Evolutionary conservation across 2,329 filamentous ascomycete species (phyloP).

Genomic region (Nectriaceae sp.): DNA sequence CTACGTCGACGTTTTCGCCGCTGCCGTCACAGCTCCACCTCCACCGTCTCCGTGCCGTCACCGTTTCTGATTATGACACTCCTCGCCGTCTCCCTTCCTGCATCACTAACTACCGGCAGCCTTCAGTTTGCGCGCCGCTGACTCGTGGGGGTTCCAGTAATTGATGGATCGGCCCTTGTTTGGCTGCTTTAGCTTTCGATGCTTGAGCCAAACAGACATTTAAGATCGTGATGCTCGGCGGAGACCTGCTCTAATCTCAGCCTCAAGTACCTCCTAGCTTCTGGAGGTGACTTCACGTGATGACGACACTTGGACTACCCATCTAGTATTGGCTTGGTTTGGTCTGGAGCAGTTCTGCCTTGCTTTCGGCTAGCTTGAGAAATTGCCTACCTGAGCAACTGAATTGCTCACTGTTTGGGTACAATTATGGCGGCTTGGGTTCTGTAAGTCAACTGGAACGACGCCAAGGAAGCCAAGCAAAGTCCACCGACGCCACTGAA

Average conservation of each 20-base stretch:
- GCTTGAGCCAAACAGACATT: constrained; percentile 18
- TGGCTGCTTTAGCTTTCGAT: constrained; percentile 1
- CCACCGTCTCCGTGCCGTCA: not conserved
- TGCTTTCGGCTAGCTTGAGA: no score
- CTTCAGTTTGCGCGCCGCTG: not conserved
- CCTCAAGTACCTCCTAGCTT: constrained; percentile 6
- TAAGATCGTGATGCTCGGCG: constrained; percentile 10
- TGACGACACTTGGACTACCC: constrained; percentile 15
- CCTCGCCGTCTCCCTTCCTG: not conserved
- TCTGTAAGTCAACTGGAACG: not conserved
- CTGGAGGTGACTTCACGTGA: constrained; percentile 19
- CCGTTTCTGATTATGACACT: not conserved
- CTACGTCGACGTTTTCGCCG: constrained; percentile 4
- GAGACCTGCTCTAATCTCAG: constrained; percentile 14
- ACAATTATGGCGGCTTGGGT: no score
- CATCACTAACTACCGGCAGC: not conserved
- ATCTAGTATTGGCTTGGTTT: not conserved
- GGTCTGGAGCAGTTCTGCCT: not conserved
- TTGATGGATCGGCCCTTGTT: not conserved
- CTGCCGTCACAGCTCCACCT: constrained; percentile 4
- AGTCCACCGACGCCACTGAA: not conserved
- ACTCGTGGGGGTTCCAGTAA: not conserved
- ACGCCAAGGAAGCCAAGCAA: not conserved
- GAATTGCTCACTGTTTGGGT: no score
- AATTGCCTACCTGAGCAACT: no score